Evolutionary conservation across 306 rosid genomes (phyloP).

Genomic region (Urtica urens): DNA sequence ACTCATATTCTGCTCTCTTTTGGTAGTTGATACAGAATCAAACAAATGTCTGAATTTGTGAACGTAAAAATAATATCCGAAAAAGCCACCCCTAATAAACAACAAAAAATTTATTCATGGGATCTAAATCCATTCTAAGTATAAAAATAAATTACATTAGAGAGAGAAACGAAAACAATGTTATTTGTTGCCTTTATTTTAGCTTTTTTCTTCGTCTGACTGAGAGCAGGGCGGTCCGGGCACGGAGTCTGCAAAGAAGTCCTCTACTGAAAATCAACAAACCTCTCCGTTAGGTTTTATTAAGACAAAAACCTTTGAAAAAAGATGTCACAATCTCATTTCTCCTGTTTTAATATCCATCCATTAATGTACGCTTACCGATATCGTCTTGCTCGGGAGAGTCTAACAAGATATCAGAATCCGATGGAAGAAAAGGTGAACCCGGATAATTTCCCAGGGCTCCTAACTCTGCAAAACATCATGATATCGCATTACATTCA

Average conservation of each 20-base stretch:
- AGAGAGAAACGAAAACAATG: slow-evolving; percentile 20
- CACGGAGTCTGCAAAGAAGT: slow-evolving; percentile 88
- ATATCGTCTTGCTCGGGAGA: slow-evolving; percentile 92
- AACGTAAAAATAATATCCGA: slow-evolving; percentile 28
- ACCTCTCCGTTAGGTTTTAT: too few species aligned
- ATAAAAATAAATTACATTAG: slow-evolving; percentile 22
- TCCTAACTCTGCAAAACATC: slow-evolving; percentile 70
- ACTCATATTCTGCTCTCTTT: slow-evolving; percentile 19
- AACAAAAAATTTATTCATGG: slow-evolving; percentile 21
- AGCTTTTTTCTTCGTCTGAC: slow-evolving; percentile 81
- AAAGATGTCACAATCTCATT: too few species aligned
- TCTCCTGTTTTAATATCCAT: too few species aligned
- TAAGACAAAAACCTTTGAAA: too few species aligned
- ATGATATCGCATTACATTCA: too few species aligned
- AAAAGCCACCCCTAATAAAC: slow-evolving; percentile 30
- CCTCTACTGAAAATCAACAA: slow-evolving; percentile 59
- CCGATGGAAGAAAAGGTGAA: slow-evolving; percentile 89
- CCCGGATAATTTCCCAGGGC: slow-evolving; percentile 87
- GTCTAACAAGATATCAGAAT: slow-evolving; percentile 82
- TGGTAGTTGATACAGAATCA: slow-evolving; percentile 28
- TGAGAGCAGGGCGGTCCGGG: slow-evolving; percentile 67
- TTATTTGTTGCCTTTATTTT: slow-evolving; percentile 30
- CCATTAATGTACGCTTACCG: too few species aligned
- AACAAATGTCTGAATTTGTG: slow-evolving; percentile 20
- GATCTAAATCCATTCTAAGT: slow-evolving; percentile 30